Evolutionary conservation across 805 yeast genomes (phyloP).

Genomic region (Kuraishia borneana): DNA sequence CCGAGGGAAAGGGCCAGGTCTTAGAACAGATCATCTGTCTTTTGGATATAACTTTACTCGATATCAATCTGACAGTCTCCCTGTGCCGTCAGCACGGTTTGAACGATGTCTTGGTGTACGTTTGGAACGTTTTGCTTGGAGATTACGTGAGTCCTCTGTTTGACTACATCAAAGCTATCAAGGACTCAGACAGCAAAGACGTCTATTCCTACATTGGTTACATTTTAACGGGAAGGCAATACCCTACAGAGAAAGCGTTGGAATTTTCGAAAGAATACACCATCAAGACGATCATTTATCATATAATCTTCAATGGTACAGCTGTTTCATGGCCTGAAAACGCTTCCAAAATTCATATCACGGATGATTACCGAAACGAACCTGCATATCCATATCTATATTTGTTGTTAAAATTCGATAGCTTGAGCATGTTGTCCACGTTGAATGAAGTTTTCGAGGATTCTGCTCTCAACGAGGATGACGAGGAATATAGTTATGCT

Average conservation of each 20-base stretch:
- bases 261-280: constrained; percentile 17
- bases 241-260: constrained; percentile 55
- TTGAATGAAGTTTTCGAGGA: constrained; percentile 83
- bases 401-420: constrained; percentile 40
- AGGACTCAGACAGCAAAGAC: constrained; percentile 7
- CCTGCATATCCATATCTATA: constrained; percentile 65
- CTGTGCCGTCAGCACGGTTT: constrained; percentile 47
- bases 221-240: constrained; percentile 66
- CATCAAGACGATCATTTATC: constrained; percentile 43
- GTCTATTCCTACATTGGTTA: constrained; percentile 57
- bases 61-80: constrained; percentile 63
- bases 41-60: constrained; percentile 56
- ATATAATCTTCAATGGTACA: constrained; percentile 48
- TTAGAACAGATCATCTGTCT: constrained; percentile 63
- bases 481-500: constrained; percentile 11
- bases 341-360: constrained; percentile 20
- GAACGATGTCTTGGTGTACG: constrained; percentile 51
- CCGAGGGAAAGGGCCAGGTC: constrained; percentile 26
- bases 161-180: constrained; percentile 36
- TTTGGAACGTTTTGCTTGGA: constrained; percentile 58
- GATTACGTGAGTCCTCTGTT: constrained; percentile 67
- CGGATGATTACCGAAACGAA: constrained; percentile 22
- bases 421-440: constrained; percentile 51
- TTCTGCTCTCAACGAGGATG: constrained; percentile 55
- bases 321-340: constrained; percentile 33